Base-by-base conservation (phyloP, 164 flowering plant species). In the Vitis rotundifolia region DNA sequence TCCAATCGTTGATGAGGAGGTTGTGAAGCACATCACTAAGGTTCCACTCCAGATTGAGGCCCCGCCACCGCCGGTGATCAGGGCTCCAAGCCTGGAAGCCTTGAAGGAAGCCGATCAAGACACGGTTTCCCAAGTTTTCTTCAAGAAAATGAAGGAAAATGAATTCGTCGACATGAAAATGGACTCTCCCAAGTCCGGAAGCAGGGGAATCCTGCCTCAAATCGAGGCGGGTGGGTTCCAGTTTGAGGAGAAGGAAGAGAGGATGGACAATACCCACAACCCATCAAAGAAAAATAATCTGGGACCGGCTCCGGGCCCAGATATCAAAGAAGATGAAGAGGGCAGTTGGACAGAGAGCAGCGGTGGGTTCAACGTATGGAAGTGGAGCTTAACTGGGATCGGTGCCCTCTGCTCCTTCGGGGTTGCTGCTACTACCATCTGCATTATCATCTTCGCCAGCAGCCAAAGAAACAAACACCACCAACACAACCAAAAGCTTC, bases 151-250 rank as follows among this genome's bases (percentile, higher is more conserved):
- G 73, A 77, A 82, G 79, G 84, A 85, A 75, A 79, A 72, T 52
- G 82, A 88, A 85, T 84, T 86, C 29, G 90, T 77, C 90, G 92
- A 86, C 89, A 88, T 85, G 85, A 82, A 81, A 83, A 59, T 86
- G 74, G 87, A 79, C 76, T 81, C 83, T 1, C 84, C 87, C 7
- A 66, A 54, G 55, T 68, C 76, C 28, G 22, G 28, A 12, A 29
- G 44, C 44, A 37, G 44, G 44, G 44, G 44, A 6, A 37, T 37
- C 7, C 44, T 37, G 44, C 44, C 44, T 37, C 44, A 37, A 1
- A 71, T 18, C 28, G 22, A 59, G 61, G 22, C 22, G 8, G 77
- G 62, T 8, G 8, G 61, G 2, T 70, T 71, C 18, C 75, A 76
- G 3, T 78, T 77, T 71, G 83, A 82, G 61, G 81, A 49, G 19